These are phyloP conservation scores for Fusarium sp. DNA, from an alignment of 2,329 filamentous ascomycete genomes.

Conservation along the genomic window DNA sequence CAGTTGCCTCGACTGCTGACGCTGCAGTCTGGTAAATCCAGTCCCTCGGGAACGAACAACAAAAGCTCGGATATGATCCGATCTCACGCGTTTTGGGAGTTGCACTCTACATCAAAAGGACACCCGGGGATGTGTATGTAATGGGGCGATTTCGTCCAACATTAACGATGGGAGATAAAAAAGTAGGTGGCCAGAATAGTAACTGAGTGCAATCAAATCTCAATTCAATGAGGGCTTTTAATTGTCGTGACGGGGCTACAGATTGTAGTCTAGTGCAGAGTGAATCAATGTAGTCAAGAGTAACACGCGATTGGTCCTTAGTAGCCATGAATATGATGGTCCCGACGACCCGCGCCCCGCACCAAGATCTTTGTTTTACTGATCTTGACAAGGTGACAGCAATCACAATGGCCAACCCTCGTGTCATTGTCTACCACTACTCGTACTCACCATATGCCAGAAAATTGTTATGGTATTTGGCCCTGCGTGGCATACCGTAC, in stretches of 20 bases:
- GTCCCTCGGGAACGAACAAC: neutral
- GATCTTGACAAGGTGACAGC: neutral
- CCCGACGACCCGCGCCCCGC: conserved; percentile 22
- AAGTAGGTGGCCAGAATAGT: neutral
- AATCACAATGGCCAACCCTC: conserved; percentile 33
- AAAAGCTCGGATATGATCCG: neutral
- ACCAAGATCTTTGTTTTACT: neutral
- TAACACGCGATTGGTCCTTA: conserved; percentile 36
- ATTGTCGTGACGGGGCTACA: neutral
- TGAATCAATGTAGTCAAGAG: conserved; percentile 2
- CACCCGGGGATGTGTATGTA: conserved; percentile 1
- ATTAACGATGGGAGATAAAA: neutral
- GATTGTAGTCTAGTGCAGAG: neutral
- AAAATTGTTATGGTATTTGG: conserved; percentile 75
- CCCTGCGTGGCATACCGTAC: conserved; percentile 73
- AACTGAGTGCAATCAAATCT: conserved; percentile 3
- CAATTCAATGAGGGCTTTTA: neutral
- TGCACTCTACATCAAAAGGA: neutral
- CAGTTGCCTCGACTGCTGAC: neutral
- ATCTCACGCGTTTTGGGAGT: neutral
- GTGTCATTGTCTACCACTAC: conserved; percentile 75
- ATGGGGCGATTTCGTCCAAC: conserved; percentile 21
- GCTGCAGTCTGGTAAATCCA: conserved; percentile 35
- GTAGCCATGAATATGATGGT: conserved; percentile 3
- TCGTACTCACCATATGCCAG: conserved; percentile 72